Conservation (phyloP, 2,329 filamentous ascomycete genomes). For the Trichoderma koningii region DNA sequence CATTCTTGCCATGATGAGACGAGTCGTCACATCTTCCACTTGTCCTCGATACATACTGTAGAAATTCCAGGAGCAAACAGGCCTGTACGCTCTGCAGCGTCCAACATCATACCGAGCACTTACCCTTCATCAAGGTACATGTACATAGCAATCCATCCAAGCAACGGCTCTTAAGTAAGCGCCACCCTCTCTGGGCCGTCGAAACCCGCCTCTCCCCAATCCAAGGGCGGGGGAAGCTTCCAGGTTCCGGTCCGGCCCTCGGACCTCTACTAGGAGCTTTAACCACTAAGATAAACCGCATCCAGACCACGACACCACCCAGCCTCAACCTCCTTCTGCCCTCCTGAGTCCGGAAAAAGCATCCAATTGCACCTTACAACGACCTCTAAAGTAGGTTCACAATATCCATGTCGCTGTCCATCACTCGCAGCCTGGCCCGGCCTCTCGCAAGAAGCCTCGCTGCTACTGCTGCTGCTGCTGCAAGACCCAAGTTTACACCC, state of each 20-base stretch:
- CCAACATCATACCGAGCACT: too few species aligned
- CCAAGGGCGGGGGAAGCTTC: conserved; percentile 21
- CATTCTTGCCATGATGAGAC: too few species aligned
- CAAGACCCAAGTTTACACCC: conserved; percentile 38
- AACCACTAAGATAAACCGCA: conserved; percentile 9
- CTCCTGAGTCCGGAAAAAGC: background rate
- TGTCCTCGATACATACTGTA: too few species aligned
- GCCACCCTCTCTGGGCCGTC: conserved; percentile 27
- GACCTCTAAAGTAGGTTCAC: conserved; percentile 30
- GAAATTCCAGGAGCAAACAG: too few species aligned
- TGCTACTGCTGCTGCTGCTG: conserved; percentile 20
- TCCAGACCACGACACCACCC: background rate
- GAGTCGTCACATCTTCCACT: too few species aligned
- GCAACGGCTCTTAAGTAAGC: background rate
- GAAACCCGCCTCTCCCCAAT: conserved; percentile 28
- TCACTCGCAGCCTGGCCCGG: conserved; percentile 30
- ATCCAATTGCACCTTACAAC: background rate
- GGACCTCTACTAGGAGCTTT: background rate
- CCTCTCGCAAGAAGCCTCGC: conserved; percentile 16
- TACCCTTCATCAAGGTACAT: too few species aligned
- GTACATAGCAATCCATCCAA: too few species aligned
- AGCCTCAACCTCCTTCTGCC: background rate
- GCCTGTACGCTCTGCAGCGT: too few species aligned
- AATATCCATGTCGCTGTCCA: conserved; percentile 33
- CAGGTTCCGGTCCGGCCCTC: conserved; percentile 6